Conservation (phyloP, 768 basidiomycete genomes). For the Trametopsis cervina region DNA sequence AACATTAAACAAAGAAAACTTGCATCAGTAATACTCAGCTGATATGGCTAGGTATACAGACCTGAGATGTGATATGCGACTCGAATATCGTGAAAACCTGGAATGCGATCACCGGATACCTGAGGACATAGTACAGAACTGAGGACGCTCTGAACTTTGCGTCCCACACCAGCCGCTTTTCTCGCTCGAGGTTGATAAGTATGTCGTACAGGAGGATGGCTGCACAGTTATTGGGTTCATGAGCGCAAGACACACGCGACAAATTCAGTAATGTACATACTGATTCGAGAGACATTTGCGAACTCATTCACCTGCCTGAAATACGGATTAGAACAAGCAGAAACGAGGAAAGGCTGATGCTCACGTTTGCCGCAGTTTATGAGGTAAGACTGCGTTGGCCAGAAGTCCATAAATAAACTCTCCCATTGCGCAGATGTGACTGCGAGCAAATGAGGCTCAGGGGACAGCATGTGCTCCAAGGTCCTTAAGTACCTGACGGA, state of each 20-base stretch:
- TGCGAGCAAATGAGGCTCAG: background rate
- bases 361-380: background rate
- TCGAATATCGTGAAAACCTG: slow-evolving; percentile 9
- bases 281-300: background rate
- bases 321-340: background rate
- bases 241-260: background rate
- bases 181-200: slow-evolving; percentile 5
- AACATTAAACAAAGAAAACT: background rate
- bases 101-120: slow-evolving; percentile 11
- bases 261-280: background rate
- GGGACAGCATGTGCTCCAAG: background rate
- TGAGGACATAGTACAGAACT: slow-evolving; percentile 7
- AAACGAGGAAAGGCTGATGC: background rate
- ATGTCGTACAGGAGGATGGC: slow-evolving; percentile 12
- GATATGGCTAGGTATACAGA: background rate
- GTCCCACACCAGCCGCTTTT: slow-evolving; percentile 6
- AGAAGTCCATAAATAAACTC: background rate
- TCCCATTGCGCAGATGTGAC: background rate
- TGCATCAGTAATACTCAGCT: background rate
- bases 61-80: background rate
- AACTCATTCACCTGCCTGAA: background rate
- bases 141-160: slow-evolving; percentile 8
- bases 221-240: background rate
- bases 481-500: background rate
- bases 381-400: background rate